Conservation (phyloP, 306 rosid species). For the Malus orientalis region DNA sequence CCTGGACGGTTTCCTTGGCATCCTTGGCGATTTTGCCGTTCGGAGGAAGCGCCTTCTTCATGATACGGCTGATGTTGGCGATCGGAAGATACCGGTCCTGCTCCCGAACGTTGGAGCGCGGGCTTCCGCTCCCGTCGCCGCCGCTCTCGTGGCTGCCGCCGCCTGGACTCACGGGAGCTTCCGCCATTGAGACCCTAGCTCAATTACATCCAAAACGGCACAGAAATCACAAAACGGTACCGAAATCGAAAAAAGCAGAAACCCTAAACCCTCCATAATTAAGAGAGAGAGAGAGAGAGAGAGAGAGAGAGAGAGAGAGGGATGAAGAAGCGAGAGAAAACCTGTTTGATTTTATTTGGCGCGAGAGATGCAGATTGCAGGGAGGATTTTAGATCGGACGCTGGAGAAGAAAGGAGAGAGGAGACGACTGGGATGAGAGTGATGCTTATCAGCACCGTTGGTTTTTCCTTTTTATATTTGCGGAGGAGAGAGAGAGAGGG, state of each 20-base stretch:
- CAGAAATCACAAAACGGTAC: constrained; percentile 15
- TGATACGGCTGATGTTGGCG: constrained; percentile 87
- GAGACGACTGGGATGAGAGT: constrained; percentile 72
- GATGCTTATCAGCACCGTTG: constrained; percentile 83
- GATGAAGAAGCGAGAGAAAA: not conserved
- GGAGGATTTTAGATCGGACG: constrained; percentile 86
- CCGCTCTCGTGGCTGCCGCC: constrained; percentile 88
- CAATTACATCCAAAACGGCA: not conserved
- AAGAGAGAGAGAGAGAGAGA: not conserved
- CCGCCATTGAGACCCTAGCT: constrained; percentile 63
- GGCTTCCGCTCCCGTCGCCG: constrained; percentile 68
- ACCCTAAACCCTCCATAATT: constrained; percentile 25
- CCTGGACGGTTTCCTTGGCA: constrained; percentile 92
- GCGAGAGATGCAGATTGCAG: constrained; percentile 51
- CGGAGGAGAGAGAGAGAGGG: not conserved
- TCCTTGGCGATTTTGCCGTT: constrained; percentile 96
- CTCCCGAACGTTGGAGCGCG: constrained; percentile 77
- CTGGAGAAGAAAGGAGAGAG: constrained; percentile 80
- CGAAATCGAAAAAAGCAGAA: constrained; percentile 13
- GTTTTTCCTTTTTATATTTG: constrained; percentile 24
- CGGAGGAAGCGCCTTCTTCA: constrained; percentile 95
- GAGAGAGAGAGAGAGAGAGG: not conserved
- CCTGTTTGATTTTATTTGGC: constrained; percentile 30
- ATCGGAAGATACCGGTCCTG: constrained; percentile 92
- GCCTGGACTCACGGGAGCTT: constrained; percentile 78